phyloP scores from a whole-genome alignment of 371 early-diverging fungal species.

The Haplosporangium sp. region DNA sequence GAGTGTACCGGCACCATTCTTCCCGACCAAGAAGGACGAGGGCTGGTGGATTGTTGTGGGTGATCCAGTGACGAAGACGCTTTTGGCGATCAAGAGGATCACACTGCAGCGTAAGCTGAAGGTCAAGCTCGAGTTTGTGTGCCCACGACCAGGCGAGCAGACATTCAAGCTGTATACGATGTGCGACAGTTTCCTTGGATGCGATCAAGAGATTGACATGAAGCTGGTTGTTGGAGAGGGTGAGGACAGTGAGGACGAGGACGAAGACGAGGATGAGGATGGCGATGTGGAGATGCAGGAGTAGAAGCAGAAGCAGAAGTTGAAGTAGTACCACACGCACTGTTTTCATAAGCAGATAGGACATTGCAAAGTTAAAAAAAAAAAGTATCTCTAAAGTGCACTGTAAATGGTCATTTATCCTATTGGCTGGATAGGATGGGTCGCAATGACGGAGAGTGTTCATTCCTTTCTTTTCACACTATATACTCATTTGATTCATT shows the following conservation, averaged over 20 bases:
- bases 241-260: constrained; percentile 63
- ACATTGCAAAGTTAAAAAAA: too few species aligned
- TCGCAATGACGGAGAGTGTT: neutral
- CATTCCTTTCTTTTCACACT: neutral
- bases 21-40: constrained; percentile 92
- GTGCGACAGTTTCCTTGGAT: constrained; percentile 94
- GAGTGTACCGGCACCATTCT: constrained; percentile 91
- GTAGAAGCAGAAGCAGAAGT: constrained; percentile 1
- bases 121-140: constrained; percentile 85
- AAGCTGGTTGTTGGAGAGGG: constrained; percentile 74
- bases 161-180: constrained; percentile 86
- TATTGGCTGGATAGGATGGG: neutral
- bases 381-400: too few species aligned
- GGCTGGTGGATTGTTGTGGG: constrained; percentile 98
- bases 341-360: too few species aligned
- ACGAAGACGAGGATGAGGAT: constrained; percentile 59
- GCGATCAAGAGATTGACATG: constrained; percentile 94
- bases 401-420: neutral
- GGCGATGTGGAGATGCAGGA: constrained; percentile 55
- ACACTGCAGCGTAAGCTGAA: constrained; percentile 75
- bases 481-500: neutral
- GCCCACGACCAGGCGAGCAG: constrained; percentile 78
- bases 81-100: constrained; percentile 92
- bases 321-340: too few species aligned
- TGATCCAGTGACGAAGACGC: constrained; percentile 78